Base-by-base conservation (phyloP, 768 basidiomycete genomes). In the Dioszegia crocea region DNA sequence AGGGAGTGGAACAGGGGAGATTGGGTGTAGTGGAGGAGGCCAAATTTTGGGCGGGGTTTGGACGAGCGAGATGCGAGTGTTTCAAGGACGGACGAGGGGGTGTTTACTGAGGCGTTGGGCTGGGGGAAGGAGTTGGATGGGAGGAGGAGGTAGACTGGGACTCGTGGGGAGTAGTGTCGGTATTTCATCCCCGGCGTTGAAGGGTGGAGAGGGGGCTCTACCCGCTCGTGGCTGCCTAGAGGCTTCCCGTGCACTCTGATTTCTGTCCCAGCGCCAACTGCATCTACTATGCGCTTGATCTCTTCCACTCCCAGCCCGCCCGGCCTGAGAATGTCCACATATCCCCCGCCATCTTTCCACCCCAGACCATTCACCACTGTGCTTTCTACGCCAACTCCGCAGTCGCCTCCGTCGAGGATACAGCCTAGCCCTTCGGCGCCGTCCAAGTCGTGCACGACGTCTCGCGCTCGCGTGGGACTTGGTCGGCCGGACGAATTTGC, bases 151-250 rank as follows among this genome's bases (percentile, higher is more conserved):
- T 83, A 84, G 29, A 97, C 89, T 1, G 91, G 91, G 3, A 92
- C 86, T 0, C 86, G 80, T 1, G 96, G 96, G 23, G 93, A 88
- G 75, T 99, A 99, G 78, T 99, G 96, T 50, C 87, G 84, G 76
- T 99, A 99, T 78, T 99, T 99, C 93, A 97, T 96, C 30, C 96
- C 96, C 1, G 96, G 96, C 0, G 96, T 98, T 8, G 91, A 91
- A 9, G 96, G 96, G 0, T 85, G 49, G 29, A 60, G 23, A n/a
- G n/a, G n/a, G n/a, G n/a, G n/a, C n/a, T n/a, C n/a, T n/a, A n/a
- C n/a, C n/a, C n/a, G n/a, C n/a, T n/a, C n/a, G n/a, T n/a, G n/a
- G n/a, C n/a, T n/a, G n/a, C n/a, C n/a, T n/a, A n/a, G n/a, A 57
- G 71, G 53, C 63, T 71, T 48, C 14, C 64, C 66, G 70, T 70